phyloP scores from a whole-genome alignment of 2,329 filamentous ascomycete species.

The Fusarium coicis region DNA sequence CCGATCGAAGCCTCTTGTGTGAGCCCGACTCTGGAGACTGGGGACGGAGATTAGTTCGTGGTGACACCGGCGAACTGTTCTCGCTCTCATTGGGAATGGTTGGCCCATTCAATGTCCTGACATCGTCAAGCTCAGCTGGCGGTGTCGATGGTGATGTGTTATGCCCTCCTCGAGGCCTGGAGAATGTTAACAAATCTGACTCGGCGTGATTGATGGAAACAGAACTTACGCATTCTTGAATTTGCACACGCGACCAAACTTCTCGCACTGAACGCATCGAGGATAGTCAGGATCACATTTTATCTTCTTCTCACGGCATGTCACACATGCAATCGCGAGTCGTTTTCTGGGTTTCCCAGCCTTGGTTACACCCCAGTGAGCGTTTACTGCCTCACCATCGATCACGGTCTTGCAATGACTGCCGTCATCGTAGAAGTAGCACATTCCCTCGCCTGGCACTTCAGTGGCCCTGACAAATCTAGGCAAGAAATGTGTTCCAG shows the following conservation, averaged over 20 bases:
- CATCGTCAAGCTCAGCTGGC: conserved; percentile 61
- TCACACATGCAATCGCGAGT: conserved; percentile 90
- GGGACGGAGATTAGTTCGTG: conserved; percentile 52
- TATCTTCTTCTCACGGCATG: conserved; percentile 96
- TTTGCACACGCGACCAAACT: conserved; percentile 86
- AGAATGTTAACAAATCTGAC: conserved; percentile 6
- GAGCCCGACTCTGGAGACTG: conserved; percentile 50
- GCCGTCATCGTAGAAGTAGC: conserved; percentile 88
- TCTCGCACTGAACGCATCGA: conserved; percentile 91
- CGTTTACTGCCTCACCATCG: conserved; percentile 87
- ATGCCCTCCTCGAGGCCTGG: conserved; percentile 67
- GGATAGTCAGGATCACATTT: conserved; percentile 92
- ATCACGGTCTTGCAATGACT: conserved; percentile 85
- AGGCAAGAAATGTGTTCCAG: conserved; percentile 73
- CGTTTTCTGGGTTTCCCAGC: conserved; percentile 93
- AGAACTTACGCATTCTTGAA: conserved; percentile 85
- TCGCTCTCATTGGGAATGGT: conserved; percentile 54
- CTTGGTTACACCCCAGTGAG: conserved; percentile 93
- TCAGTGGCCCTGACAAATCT: conserved; percentile 72
- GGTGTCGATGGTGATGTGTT: conserved; percentile 66
- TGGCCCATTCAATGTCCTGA: conserved; percentile 50
- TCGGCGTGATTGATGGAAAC: neutral
- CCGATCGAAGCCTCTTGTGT: conserved; percentile 61
- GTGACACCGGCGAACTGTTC: conserved; percentile 61
- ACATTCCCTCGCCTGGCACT: conserved; percentile 81